phyloP scores from a whole-genome alignment of 495 filamentous ascomycete species.

The Hypomontagnella submonticulosa region DNA sequence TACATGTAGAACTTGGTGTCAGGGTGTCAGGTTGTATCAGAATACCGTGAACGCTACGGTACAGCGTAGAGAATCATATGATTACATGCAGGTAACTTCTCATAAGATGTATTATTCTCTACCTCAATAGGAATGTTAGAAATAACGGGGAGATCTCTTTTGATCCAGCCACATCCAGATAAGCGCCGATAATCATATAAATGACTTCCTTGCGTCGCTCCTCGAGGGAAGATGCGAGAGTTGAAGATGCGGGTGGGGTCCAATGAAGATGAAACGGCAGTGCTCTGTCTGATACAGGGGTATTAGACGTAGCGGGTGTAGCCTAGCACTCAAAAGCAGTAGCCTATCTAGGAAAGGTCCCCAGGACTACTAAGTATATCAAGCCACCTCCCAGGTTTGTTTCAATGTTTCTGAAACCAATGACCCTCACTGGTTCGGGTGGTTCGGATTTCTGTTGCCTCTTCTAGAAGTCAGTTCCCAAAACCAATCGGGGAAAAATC shows the following conservation, averaged over 20 bases:
- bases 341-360: no score
- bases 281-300: slow-evolving; percentile 27
- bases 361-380: no score
- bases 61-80: no score
- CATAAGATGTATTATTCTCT: neutral
- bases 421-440: slow-evolving; percentile 2
- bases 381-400: slow-evolving; percentile 17
- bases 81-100: neutral
- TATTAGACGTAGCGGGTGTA: slow-evolving; percentile 4
- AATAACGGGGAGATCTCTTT: slow-evolving; percentile 4
- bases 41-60: neutral
- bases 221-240: slow-evolving; percentile 15
- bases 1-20: no score
- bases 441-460: slow-evolving; percentile 17
- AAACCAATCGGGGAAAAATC: slow-evolving; percentile 3
- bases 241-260: slow-evolving; percentile 24
- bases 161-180: slow-evolving; percentile 15
- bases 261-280: slow-evolving; percentile 32
- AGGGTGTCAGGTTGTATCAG: no score
- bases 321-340: no score
- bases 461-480: slow-evolving; percentile 16
- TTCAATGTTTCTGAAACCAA: slow-evolving; percentile 37
- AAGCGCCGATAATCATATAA: slow-evolving; percentile 30
- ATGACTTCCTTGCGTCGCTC: slow-evolving; percentile 29
- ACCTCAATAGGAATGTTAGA: neutral